Conservation (phyloP, 306 rosid species). For the Prunus salicina region DNA sequence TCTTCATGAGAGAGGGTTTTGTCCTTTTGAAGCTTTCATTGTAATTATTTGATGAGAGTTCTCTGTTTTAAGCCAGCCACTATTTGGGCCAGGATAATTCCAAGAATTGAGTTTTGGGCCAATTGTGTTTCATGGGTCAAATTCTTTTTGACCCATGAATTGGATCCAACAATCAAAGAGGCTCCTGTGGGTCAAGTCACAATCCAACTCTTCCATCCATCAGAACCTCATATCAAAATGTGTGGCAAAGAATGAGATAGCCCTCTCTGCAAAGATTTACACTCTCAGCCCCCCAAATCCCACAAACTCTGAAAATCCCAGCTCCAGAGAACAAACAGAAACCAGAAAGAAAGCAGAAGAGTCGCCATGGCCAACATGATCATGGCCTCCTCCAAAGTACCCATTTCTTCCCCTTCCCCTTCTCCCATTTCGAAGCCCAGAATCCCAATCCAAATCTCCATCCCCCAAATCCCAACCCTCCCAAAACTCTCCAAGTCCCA, state of each 20-base stretch:
- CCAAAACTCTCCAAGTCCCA: slow-evolving; percentile 33
- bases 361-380: slow-evolving; percentile 72
- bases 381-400: slow-evolving; percentile 70
- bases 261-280: neutral
- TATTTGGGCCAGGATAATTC: neutral
- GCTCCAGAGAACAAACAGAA: neutral
- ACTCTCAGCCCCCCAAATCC: neutral
- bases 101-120: neutral
- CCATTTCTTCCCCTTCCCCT: slow-evolving; percentile 34
- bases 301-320: neutral
- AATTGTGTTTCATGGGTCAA: too few species aligned
- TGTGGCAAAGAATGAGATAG: slow-evolving; percentile 13
- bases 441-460: slow-evolving; percentile 42
- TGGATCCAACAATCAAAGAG: too few species aligned
- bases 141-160: too few species aligned
- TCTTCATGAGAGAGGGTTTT: neutral
- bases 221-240: neutral
- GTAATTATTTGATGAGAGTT: too few species aligned
- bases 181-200: neutral
- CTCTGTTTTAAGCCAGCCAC: neutral
- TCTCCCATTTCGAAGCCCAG: slow-evolving; percentile 38
- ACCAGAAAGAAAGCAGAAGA: neutral
- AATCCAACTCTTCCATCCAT: neutral
- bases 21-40: neutral
- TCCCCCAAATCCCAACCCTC: slow-evolving; percentile 45